Evolutionary conservation across 2,329 filamentous ascomycete genomes (phyloP), one percentile per base, ranked within the genome.

Genomic region (Hypoxylon sp.): DNA sequence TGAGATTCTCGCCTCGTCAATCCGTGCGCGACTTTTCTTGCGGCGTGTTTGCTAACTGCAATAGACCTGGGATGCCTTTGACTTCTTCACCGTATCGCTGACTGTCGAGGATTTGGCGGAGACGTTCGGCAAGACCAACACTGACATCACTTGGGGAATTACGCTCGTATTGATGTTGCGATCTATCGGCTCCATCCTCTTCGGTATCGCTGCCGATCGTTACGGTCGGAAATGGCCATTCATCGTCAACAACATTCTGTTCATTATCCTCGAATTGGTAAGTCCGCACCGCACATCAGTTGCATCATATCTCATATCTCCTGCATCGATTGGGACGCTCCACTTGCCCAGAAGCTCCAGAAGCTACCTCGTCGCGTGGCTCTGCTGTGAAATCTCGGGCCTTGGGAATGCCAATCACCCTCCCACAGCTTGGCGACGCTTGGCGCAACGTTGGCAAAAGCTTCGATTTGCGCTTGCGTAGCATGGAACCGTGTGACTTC

Each of bases 191-290:
- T 82, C 84, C 4, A 75, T 86, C 44, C 19, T 81, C 8, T 87
- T 87, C 56, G 85, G 85, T 64, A 79, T 86, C 24, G 82, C 82
- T 0, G 77, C 81, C 19, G 85, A 88, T 75, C 79, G 84, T 34
- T 88, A 85, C 66, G 85, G 85, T 4, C 78, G 85, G 49, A 87
- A 86, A 72, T 92, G 90, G 89, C 90, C 90, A 1, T 92, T 93
- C 79, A 83, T 93, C 13, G 73, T 90, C 62, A 93, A 93, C 78
- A 91, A 93, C 77, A 63, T 92, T 20, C 80, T 94, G 19, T 87
- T 94, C 61, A 89, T 91, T 37, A 75, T 88, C 5, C 81, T 94
- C 8, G 90, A 94, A 75, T 81, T 93, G 71, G 89, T 89, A 72
- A 78, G 81, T 75, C n/a, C 43, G 13, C 30, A 8, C 41, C 19